phyloP scores from a whole-genome alignment of 2,329 filamentous ascomycete species.

The Diaporthe citri region DNA sequence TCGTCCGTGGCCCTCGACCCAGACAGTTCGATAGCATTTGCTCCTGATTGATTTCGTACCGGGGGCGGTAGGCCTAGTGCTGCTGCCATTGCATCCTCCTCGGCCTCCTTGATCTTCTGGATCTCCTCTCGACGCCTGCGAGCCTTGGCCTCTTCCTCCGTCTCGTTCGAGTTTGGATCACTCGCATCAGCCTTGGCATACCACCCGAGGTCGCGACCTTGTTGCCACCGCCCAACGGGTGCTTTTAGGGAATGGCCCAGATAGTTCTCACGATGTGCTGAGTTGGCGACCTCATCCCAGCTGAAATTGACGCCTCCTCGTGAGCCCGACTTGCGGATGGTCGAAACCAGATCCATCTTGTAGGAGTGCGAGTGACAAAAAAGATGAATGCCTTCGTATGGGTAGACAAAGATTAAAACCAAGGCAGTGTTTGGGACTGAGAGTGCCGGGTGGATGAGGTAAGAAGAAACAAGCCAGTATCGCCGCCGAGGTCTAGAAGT shows the following conservation, averaged over 20 bases:
- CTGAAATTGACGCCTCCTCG: constrained; percentile 95
- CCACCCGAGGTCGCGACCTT: constrained; percentile 77
- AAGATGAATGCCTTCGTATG: neutral
- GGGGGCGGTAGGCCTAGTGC: constrained; percentile 85
- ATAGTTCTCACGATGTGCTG: constrained; percentile 87
- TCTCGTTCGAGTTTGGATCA: constrained; percentile 64
- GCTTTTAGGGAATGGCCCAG: constrained; percentile 94
- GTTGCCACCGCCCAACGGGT: constrained; percentile 92
- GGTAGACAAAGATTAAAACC: too few relatives aligned
- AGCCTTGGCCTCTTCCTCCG: constrained; percentile 68
- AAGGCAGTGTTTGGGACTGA: neutral
- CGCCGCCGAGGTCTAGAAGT: neutral
- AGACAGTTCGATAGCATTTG: constrained; percentile 77
- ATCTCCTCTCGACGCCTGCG: constrained; percentile 82
- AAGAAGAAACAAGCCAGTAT: neutral
- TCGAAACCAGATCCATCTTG: constrained; percentile 90
- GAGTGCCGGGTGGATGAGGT: neutral
- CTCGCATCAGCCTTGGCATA: constrained; percentile 70
- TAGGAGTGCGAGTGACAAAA: neutral
- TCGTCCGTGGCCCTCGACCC: constrained; percentile 52
- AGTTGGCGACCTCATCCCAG: constrained; percentile 93
- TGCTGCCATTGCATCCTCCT: constrained; percentile 89
- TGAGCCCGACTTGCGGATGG: constrained; percentile 90
- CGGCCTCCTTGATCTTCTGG: constrained; percentile 86
- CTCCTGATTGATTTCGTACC: constrained; percentile 67